phyloP scores from a whole-genome alignment of 83 land plant genomes.

The Thuja plicata region DNA sequence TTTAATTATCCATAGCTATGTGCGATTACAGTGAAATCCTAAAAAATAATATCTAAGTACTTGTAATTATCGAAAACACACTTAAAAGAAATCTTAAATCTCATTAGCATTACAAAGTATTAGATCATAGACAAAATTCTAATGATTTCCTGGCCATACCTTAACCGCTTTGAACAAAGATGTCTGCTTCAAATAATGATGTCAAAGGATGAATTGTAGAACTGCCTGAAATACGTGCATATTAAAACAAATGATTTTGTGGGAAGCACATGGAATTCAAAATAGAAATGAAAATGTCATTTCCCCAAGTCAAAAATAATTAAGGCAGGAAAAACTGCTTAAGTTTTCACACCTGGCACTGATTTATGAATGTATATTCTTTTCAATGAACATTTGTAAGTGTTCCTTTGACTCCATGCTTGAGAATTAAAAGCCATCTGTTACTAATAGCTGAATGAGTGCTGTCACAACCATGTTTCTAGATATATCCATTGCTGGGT shows the following conservation, averaged over 20 bases:
- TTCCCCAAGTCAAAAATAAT: background rate
- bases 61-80: background rate
- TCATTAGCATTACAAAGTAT: background rate
- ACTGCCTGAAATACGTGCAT: background rate
- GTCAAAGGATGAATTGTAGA: background rate
- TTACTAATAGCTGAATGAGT: constrained; percentile 25
- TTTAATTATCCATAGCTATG: background rate
- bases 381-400: constrained; percentile 5
- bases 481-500: constrained; percentile 31
- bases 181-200: background rate
- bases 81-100: background rate
- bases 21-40: background rate
- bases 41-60: background rate
- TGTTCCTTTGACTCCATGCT: constrained; percentile 1
- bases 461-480: constrained; percentile 31
- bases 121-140: background rate
- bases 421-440: constrained; percentile 31
- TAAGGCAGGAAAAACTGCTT: background rate
- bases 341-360: background rate
- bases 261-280: background rate
- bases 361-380: background rate
- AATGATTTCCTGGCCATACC: background rate
- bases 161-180: background rate
- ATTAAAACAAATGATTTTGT: background rate
- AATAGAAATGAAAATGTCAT: background rate